Conservation (phyloP, 345 rosid genomes). For the Lumnitzera littorea region DNA sequence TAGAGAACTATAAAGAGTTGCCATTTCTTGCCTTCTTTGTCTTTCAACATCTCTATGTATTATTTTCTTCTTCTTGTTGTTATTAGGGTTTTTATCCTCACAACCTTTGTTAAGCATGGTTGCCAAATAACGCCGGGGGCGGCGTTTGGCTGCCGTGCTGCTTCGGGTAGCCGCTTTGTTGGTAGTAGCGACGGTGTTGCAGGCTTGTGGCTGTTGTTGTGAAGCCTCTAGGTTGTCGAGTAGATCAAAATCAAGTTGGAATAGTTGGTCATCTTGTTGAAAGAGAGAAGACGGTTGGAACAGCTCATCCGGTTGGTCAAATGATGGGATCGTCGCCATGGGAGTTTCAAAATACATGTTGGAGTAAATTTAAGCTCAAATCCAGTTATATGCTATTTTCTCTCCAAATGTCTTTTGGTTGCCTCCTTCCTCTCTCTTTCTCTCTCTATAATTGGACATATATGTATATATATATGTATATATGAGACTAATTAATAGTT, state of each 20-base stretch:
- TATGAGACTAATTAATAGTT: neutral
- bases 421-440: too few species aligned
- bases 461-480: too few species aligned
- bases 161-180: too few species aligned
- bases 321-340: conserved; percentile 3
- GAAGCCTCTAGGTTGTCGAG: too few species aligned
- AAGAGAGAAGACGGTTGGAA: conserved; percentile 12
- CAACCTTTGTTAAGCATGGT: neutral
- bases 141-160: too few species aligned
- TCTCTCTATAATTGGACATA: too few species aligned
- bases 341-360: conserved; percentile 19
- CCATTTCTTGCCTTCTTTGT: conserved; percentile 42
- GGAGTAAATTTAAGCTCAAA: neutral
- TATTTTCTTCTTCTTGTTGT: conserved; percentile 19
- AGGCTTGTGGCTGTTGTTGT: too few species aligned
- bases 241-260: too few species aligned
- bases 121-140: neutral
- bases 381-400: too few species aligned
- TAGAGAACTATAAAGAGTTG: conserved; percentile 22
- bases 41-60: conserved; percentile 31
- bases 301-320: conserved; percentile 16
- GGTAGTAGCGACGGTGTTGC: too few species aligned
- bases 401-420: too few species aligned
- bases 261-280: conserved; percentile 2
- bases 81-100: neutral